Evolutionary conservation across 441 rosid species (phyloP), one percentile per base, ranked within the genome.

Genomic region (Codiaeum variegatum): DNA sequence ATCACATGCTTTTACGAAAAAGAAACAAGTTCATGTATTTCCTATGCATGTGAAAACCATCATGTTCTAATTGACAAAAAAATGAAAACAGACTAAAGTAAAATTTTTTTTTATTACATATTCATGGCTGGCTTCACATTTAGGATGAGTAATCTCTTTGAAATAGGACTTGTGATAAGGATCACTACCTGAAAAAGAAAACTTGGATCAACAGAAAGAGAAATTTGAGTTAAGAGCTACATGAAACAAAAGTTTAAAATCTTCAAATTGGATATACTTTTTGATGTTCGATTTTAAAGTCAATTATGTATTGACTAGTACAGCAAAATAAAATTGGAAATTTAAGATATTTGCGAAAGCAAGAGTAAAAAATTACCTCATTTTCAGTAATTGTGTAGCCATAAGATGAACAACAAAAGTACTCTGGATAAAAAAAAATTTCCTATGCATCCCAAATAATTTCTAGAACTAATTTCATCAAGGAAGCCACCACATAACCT

Each of bases 151-250:
- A 73, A 88, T 55, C 84, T 91, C 96, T 79, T 87, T 90, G 86
- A 94, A 92, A 82, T 98, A 94, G 72, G 87, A 83, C 83, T 87
- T 92, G 83, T 94, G 97, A 72, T 92, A 92, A 8, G 90, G 90
- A 73, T 88, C 82, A 2, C 56, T 85, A 62, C 87, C 98, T 82
- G 88, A 85, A 71, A 86, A 81, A 70, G 98, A 88, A 84, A 92
- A 92, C 97, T 94, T 83, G 84, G 77, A 83, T 78, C 81, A 85
- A 86, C 74, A 78, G 81, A 77, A 79, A 80, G 76, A 70, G 77
- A 54, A 71, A 63, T 71, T 59, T 54, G 56, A 52, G 79, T 75
- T 66, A 76, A 67, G 55, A 70, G 56, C 19, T 24, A 66, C 55
- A 66, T 18, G 42, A 51, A 67, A 62, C 54, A 69, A 66, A 58